Conservation (phyloP, 495 filamentous ascomycete species). For the Xylaria scruposa region DNA sequence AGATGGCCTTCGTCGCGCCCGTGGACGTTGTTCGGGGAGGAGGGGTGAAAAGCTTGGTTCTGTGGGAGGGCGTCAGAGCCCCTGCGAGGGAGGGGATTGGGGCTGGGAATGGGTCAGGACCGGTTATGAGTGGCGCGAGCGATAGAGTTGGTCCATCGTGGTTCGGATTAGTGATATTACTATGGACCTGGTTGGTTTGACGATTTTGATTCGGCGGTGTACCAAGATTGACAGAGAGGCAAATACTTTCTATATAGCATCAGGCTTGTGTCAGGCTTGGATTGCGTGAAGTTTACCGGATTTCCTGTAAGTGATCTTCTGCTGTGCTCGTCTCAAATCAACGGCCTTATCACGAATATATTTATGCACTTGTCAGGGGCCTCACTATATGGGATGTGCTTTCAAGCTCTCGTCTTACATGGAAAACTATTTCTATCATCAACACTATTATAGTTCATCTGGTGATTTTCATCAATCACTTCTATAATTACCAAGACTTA, state of each 20-base stretch:
- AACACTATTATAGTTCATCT: no score
- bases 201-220: no score
- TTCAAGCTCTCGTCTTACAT: no score
- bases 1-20: conserved; percentile 65
- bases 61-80: conserved; percentile 26
- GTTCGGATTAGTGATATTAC: not conserved
- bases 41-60: conserved; percentile 33
- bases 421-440: no score
- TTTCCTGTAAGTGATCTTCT: no score
- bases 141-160: not conserved
- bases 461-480: no score
- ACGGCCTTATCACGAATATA: no score
- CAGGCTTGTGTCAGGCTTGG: no score
- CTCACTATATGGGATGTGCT: no score
- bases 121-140: not conserved
- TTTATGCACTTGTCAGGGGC: not conserved
- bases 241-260: not conserved
- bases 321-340: no score
- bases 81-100: not conserved
- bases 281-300: no score
- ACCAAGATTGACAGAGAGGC: no score
- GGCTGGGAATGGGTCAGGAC: not conserved
- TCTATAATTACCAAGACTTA: not conserved
- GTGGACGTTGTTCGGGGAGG: conserved; percentile 46
- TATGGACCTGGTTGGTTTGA: not conserved